Conservation (phyloP, 352 stramenopile species). For the Globisporangium echinulatum region DNA sequence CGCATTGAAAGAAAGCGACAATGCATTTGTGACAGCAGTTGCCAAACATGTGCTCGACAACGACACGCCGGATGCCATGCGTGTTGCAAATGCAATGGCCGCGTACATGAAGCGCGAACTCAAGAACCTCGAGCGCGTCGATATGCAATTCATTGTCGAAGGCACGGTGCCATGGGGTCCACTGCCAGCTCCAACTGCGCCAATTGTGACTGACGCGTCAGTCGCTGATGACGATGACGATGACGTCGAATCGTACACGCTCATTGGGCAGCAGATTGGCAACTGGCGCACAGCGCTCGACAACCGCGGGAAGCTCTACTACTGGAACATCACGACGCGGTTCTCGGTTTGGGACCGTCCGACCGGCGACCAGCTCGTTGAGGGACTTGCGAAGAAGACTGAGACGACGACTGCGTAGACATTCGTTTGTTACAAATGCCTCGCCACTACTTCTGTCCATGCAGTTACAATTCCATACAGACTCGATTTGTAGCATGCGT, state of each 20-base stretch:
- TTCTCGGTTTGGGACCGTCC: constrained; percentile 77
- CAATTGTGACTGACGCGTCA: neutral
- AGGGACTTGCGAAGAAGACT: constrained; percentile 32
- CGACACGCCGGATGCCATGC: constrained; percentile 47
- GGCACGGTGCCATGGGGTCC: constrained; percentile 72
- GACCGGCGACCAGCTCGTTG: constrained; percentile 46
- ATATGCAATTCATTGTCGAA: constrained; percentile 59
- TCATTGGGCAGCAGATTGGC: constrained; percentile 77
- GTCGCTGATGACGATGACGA: constrained; percentile 33
- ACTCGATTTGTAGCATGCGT: neutral
- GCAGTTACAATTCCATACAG: neutral
- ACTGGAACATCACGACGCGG: constrained; percentile 83
- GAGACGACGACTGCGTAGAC: constrained; percentile 8
- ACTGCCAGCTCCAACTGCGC: constrained; percentile 15
- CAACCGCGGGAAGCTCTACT: constrained; percentile 84
- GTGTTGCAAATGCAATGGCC: constrained; percentile 46
- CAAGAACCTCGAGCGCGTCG: constrained; percentile 73
- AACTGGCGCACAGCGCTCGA: constrained; percentile 83
- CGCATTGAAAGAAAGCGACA: constrained; percentile 53
- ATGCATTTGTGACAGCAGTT: constrained; percentile 48
- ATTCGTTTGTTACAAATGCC: no score
- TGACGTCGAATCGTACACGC: constrained; percentile 53
- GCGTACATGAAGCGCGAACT: constrained; percentile 78
- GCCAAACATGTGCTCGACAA: constrained; percentile 75
- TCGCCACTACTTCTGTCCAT: no score